phyloP scores from a whole-genome alignment of 306 rosid species.

The Pyrus communis region DNA sequence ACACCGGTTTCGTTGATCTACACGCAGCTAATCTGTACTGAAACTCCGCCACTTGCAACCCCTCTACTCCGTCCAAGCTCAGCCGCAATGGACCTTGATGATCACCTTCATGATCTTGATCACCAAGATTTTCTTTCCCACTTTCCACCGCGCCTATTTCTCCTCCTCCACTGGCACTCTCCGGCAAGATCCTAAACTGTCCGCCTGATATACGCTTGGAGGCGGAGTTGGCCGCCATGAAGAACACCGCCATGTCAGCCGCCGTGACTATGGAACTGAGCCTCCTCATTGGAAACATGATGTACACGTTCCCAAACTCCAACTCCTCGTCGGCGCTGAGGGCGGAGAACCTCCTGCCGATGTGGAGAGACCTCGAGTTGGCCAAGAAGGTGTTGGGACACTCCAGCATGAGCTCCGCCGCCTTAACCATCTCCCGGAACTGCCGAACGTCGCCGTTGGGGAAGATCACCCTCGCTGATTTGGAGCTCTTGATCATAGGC shows the following conservation, averaged over 20 bases:
- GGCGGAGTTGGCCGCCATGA: slow-evolving; percentile 72
- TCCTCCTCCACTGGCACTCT: background rate
- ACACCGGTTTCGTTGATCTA: slow-evolving; percentile 69
- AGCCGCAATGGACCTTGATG: slow-evolving; percentile 23
- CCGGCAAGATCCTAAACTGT: slow-evolving; percentile 39
- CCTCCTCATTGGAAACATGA: slow-evolving; percentile 73
- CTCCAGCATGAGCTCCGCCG: slow-evolving; percentile 90
- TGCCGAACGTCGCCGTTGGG: slow-evolving; percentile 76
- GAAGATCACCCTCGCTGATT: slow-evolving; percentile 53
- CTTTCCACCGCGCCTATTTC: background rate
- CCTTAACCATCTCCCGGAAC: slow-evolving; percentile 44
- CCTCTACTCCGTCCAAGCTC: slow-evolving; percentile 63
- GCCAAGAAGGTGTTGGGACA: slow-evolving; percentile 47
- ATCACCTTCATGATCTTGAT: background rate
- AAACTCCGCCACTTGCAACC: slow-evolving; percentile 34
- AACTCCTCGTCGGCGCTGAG: slow-evolving; percentile 75
- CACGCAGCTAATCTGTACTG: slow-evolving; percentile 48
- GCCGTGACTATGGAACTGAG: slow-evolving; percentile 57
- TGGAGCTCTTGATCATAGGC: slow-evolving; percentile 54
- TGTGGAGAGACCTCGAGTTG: slow-evolving; percentile 55
- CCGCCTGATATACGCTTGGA: slow-evolving; percentile 50
- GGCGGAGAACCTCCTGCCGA: slow-evolving; percentile 62
- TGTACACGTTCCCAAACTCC: slow-evolving; percentile 62
- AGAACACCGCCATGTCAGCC: slow-evolving; percentile 62
- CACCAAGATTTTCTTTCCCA: background rate